Evolutionary conservation across 2,329 filamentous ascomycete species (phyloP), one percentile per base, ranked within the genome.

Genomic region (Clarireedia homoeocarpa): DNA sequence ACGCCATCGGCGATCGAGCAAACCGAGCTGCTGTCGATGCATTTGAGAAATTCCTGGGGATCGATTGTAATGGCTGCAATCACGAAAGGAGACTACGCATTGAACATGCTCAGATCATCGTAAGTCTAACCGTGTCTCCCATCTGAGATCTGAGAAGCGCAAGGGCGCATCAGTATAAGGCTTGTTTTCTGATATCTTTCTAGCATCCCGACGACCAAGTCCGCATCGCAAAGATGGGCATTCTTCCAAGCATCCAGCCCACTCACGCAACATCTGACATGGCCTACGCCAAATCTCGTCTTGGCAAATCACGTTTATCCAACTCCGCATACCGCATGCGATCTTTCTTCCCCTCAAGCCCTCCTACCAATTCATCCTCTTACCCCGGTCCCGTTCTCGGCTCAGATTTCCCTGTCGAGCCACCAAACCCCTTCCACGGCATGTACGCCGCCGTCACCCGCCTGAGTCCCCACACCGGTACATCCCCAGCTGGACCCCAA

Each of bases 191-290:
- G 36, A 51, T 44, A 50, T 58, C 17, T 5, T 3, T 36, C 3
- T 24, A 67, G 64, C 80, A 86, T 64, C 81, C 82, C 4, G 73
- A 75, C 56, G 85, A 88, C 68, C 85, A 86, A 66, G 70, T 62
- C 1, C 77, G 83, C 30, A 80, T 88, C 63, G 73, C 72, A 52
- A 71, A 73, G 4, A 69, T 86, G 4, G 81, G 81, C 6, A 80
- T 88, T 63, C 76, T 88, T 52, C 83, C 85, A 0, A 86, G 82
- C 2, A 82, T 89, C 54, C 85, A 65, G 55, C 85, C 85, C 4
- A 88, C 85, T 0, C 85, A 88, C 64, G 84, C 85, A 23, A 88
- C 85, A 3, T 85, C 82, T 6, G 85, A 88, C 68, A 86, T 85
- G 81, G 76, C 77, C 4, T 88, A 87, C 63, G 85, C 84, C 7